These are phyloP conservation scores for Lichtheimia hyalospora DNA, from an alignment of 371 early-diverging fungal genomes.

Conservation along the genomic window DNA sequence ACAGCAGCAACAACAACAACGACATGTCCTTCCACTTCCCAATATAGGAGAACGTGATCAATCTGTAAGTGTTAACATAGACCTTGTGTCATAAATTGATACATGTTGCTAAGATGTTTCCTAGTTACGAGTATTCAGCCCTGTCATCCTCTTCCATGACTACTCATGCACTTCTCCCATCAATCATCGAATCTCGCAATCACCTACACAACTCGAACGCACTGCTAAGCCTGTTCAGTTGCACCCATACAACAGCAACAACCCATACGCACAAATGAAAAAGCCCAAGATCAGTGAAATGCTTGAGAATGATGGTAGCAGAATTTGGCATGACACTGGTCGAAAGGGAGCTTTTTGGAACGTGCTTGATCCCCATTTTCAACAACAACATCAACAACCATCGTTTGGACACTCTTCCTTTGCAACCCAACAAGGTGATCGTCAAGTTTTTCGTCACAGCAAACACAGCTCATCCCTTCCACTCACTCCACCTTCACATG, in stretches of 20 bases:
- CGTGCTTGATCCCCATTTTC: not conserved
- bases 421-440: not conserved
- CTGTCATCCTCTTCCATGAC: constrained; percentile 25
- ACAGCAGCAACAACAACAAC: not conserved
- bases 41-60: no score
- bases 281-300: constrained; percentile 17
- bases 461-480: constrained; percentile 13
- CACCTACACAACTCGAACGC: not conserved
- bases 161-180: constrained; percentile 1
- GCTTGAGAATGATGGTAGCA: constrained; percentile 15
- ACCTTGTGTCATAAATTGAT: not conserved
- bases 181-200: no score
- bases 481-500: constrained; percentile 15
- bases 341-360: not conserved
- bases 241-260: not conserved
- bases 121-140: constrained; percentile 16
- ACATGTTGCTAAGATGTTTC: not conserved
- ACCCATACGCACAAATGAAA: constrained; percentile 4
- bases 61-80: not conserved
- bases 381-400: constrained; percentile 1
- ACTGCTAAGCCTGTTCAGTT: constrained; percentile 1
- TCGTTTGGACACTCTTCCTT: constrained; percentile 5
- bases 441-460: no score
- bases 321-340: constrained; percentile 12
- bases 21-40: not conserved